These are phyloP conservation scores for Yamadazyma triangularis DNA, from an alignment of 1,139 yeast species.

Conservation along the genomic window DNA sequence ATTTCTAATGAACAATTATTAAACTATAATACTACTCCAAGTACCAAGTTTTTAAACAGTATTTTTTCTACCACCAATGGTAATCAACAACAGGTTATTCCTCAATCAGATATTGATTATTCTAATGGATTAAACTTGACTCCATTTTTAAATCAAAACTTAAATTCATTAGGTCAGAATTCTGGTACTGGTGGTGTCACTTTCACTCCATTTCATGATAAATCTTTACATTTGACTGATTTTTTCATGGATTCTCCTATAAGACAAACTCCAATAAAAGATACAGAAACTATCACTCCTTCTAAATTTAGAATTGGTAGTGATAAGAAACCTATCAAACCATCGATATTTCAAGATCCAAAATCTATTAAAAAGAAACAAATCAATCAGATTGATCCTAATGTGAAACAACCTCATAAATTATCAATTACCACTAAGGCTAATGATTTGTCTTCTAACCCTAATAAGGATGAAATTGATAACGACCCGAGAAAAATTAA, in stretches of 20 bases:
- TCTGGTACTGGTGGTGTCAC: conserved; percentile 12
- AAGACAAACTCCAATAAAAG: conserved; percentile 27
- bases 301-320: conserved; percentile 32
- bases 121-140: conserved; percentile 40
- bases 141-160: conserved; percentile 40
- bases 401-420: conserved; percentile 37
- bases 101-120: conserved; percentile 24
- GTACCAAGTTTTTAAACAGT: conserved; percentile 20
- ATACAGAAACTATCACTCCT: conserved; percentile 41
- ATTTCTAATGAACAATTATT: conserved; percentile 32
- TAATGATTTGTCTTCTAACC: conserved; percentile 4
- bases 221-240: conserved; percentile 38
- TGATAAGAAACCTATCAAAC: conserved; percentile 12
- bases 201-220: conserved; percentile 44
- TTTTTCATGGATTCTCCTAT: conserved; percentile 46
- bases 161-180: conserved; percentile 12
- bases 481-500: conserved; percentile 1
- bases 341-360: conserved; percentile 18
- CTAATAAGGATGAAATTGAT: conserved; percentile 6
- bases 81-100: conserved; percentile 5
- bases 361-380: conserved; percentile 31
- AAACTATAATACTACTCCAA: conserved; percentile 37
- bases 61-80: conserved; percentile 9
- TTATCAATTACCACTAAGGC: conserved; percentile 21
- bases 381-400: conserved; percentile 37